phyloP scores from a whole-genome alignment of 2,329 filamentous ascomycete genomes.

The Scopulariopsis brevicaulis region DNA sequence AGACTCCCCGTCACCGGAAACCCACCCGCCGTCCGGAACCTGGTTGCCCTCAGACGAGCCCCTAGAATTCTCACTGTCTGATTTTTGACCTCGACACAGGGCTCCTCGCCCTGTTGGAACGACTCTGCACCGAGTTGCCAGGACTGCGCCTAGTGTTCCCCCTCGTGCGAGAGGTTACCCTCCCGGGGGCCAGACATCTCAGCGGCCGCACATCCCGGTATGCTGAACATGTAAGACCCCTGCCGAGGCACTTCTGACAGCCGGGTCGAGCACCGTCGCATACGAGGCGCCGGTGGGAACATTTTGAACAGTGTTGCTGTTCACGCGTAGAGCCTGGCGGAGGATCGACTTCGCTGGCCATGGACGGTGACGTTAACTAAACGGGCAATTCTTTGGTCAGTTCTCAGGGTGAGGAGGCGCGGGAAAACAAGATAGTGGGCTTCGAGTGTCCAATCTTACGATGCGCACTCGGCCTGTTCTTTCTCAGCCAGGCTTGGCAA shows the following conservation, averaged over 20 bases:
- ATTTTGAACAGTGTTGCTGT: constrained; percentile 26
- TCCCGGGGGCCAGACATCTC: constrained; percentile 24
- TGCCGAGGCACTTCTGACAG: constrained; percentile 22
- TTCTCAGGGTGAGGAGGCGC: background rate
- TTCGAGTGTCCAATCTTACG: background rate
- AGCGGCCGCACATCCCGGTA: constrained; percentile 24
- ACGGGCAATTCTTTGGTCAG: background rate
- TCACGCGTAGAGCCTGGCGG: background rate
- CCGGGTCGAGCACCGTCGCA: constrained; percentile 23
- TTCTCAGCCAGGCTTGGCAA: background rate
- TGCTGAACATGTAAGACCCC: constrained; percentile 23
- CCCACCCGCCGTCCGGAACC: too few species aligned
- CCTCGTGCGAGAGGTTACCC: constrained; percentile 17
- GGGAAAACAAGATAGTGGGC: background rate
- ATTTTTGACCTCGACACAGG: too few species aligned
- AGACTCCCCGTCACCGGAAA: too few species aligned
- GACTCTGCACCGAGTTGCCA: background rate
- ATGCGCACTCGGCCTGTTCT: background rate
- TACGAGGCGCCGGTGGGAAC: constrained; percentile 22
- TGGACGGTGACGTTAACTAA: background rate
- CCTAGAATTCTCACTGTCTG: too few species aligned
- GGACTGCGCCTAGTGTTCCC: background rate
- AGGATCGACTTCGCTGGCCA: background rate
- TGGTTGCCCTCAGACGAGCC: too few species aligned
- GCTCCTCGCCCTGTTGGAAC: background rate